Evolutionary conservation across 2,329 filamentous ascomycete genomes (phyloP).

Genomic region (Tolypocladium inflatum): DNA sequence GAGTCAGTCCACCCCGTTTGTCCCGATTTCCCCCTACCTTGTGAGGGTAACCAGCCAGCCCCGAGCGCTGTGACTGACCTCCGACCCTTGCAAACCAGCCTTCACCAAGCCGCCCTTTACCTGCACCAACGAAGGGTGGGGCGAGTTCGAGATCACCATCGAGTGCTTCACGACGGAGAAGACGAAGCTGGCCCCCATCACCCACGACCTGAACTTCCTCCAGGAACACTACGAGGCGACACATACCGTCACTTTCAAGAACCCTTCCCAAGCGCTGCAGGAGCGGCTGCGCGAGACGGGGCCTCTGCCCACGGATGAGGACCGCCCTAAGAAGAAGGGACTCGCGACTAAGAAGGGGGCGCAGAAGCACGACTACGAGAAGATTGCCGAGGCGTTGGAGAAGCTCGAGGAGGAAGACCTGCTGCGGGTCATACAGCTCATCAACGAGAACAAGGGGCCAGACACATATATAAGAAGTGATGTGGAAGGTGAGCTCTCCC

Average conservation of each 20-base stretch:
- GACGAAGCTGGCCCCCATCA: constrained; percentile 63
- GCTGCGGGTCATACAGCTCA: constrained; percentile 91
- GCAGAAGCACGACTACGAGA: constrained; percentile 77
- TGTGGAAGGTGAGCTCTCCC: constrained; percentile 63
- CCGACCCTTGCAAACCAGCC: constrained; percentile 33
- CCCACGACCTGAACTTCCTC: constrained; percentile 89
- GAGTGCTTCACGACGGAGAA: constrained; percentile 78
- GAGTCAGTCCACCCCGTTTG: constrained; percentile 46
- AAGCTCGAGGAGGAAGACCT: constrained; percentile 89
- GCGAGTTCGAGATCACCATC: constrained; percentile 94
- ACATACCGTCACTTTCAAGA: constrained; percentile 79
- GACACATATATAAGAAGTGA: constrained; percentile 98
- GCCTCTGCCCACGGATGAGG: constrained; percentile 68
- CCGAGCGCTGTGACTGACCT: not conserved
- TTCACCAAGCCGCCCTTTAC: constrained; percentile 80
- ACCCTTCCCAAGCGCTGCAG: constrained; percentile 80
- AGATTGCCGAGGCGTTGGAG: constrained; percentile 83
- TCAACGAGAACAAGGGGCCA: constrained; percentile 90
- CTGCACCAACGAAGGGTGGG: constrained; percentile 93
- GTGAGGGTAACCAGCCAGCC: not conserved
- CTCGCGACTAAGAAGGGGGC: constrained; percentile 69
- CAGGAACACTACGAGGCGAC: constrained; percentile 72
- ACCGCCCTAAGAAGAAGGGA: constrained; percentile 49
- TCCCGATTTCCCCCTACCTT: constrained; percentile 7
- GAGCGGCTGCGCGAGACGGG: constrained; percentile 74